Evolutionary conservation across 257 asterid genomes (phyloP), one percentile per base, ranked within the genome.

Genomic region (Solanum rostratum): DNA sequence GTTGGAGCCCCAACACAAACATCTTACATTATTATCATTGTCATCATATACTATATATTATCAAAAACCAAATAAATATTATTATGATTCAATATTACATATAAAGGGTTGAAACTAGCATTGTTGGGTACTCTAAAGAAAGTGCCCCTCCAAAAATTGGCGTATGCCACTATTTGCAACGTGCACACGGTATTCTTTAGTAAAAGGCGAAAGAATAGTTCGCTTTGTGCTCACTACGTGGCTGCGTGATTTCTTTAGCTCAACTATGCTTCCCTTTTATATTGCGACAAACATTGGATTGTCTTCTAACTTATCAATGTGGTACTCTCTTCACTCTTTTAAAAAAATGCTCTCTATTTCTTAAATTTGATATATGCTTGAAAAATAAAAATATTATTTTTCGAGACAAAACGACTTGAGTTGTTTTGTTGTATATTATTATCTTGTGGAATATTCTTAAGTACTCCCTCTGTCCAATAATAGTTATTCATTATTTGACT

Each of bases 161-260:
- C 7, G 0, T 59, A 59, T 59, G 33, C 68, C 66, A 59, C 33
- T 59, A 0, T 1, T 60, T 60, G 33, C 68, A 60, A 3, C 3
- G 1, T 0, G 0, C 65, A 59, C 65, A 59, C 65, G 14, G 30
- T 8, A 59, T 59, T 59, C 29, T 20, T 59, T 54, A 54, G 60
- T 54, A 54, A 54, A 54, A 54, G 60, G 66, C 66, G 14, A 59
- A 59, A 59, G 66, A 59, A 59, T 59, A 59, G 33, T 22, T 59
- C 33, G 15, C 33, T 59, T 3, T 59, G 33, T 10, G 33, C 66
- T 59, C 30, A n/a, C 30, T 59, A 7, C 7, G 3, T 59, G 66
- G 66, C 66, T 59, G 29, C 14, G 15, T 29, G 13, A 7, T 2
- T 1, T 10, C 0, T 37, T 0, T 0, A 0, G 1, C 11, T 1